Evolutionary conservation across 2,329 filamentous ascomycete species (phyloP).

Genomic region (Alternaria arborescens): DNA sequence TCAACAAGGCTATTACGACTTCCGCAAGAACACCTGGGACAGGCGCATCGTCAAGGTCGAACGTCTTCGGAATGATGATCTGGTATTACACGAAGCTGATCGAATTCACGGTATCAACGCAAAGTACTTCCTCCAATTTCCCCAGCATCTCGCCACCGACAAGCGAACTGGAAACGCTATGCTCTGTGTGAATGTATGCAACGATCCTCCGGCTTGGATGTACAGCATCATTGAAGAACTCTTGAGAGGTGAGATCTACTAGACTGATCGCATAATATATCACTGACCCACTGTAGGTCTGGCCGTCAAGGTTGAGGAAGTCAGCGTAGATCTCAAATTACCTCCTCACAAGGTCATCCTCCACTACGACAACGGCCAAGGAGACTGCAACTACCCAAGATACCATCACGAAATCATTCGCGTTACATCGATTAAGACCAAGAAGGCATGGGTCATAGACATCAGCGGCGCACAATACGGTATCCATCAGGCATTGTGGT

Average conservation of each 20-base stretch:
- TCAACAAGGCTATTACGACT: constrained; percentile 10
- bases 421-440: background rate
- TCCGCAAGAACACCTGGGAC: constrained; percentile 16
- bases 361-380: background rate
- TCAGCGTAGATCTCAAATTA: background rate
- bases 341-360: background rate
- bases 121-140: constrained; percentile 3
- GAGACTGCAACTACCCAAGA: background rate
- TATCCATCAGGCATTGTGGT: background rate
- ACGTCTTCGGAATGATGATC: background rate
- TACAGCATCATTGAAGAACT: background rate
- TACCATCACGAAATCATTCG: background rate
- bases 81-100: too few species aligned
- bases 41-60: background rate
- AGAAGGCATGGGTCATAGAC: constrained; percentile 6
- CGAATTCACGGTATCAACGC: too few species aligned
- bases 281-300: background rate
- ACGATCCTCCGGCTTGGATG: constrained; percentile 9
- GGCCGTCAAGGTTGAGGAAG: background rate
- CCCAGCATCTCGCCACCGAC: background rate
- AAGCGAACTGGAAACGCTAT: background rate
- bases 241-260: background rate
- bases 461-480: constrained; percentile 11
- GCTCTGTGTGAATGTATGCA: background rate
- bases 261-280: rapidly evolving